Conservation (phyloP, 2,329 filamentous ascomycete species). For the Fusarium sp. region DNA sequence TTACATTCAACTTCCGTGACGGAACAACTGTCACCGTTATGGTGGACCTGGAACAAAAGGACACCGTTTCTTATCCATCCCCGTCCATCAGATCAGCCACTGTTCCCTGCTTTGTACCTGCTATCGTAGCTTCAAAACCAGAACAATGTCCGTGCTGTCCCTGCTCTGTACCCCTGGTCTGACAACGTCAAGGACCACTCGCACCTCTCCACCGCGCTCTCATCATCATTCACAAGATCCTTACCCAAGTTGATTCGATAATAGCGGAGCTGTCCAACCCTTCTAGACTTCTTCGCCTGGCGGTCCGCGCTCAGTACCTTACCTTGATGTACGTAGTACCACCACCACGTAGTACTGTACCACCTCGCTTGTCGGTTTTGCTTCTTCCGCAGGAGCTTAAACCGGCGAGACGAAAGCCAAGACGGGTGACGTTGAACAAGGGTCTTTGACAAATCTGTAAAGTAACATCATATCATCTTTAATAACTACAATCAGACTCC, state of each 20-base stretch:
- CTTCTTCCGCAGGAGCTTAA: slow-evolving; percentile 41
- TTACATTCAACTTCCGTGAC: background rate
- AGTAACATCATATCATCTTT: slow-evolving; percentile 10
- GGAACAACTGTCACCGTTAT: slow-evolving; percentile 1
- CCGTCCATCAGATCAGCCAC: slow-evolving; percentile 1
- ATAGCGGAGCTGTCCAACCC: background rate
- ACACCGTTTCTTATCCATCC: background rate
- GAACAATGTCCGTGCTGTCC: background rate
- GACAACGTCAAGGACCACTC: slow-evolving; percentile 4
- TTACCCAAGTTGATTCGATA: background rate
- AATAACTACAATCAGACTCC: background rate
- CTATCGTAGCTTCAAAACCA: background rate
- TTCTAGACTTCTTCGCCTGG: slow-evolving; percentile 21
- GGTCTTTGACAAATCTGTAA: background rate
- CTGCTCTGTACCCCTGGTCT: background rate
- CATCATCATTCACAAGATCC: background rate
- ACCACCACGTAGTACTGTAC: slow-evolving; percentile 1
- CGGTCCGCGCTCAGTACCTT: slow-evolving; percentile 6
- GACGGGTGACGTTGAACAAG: slow-evolving; percentile 3
- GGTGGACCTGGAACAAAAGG: slow-evolving; percentile 23
- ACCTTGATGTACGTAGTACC: background rate
- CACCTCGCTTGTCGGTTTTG: slow-evolving; percentile 31
- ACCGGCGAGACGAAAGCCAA: slow-evolving; percentile 10
- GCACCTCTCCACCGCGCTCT: background rate
- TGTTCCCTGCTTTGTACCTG: background rate